Conservation (phyloP, 768 basidiomycete species). For the Suillus alpinus region DNA sequence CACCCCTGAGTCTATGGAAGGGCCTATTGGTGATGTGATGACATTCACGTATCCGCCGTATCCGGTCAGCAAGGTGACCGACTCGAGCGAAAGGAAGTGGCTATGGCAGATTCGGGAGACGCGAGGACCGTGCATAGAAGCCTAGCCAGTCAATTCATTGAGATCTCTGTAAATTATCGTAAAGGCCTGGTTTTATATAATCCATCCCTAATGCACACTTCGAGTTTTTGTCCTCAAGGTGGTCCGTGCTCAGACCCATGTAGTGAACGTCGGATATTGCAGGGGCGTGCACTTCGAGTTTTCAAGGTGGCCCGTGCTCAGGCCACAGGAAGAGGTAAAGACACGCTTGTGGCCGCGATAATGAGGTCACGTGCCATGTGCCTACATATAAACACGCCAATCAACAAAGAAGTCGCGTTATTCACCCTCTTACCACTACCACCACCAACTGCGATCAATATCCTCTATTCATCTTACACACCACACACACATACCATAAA, state of each 20-base stretch:
- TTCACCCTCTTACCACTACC: constrained; percentile 24
- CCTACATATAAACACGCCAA: constrained; percentile 30
- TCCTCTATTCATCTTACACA: constrained; percentile 5
- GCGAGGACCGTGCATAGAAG: not conserved
- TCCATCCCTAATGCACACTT: no score
- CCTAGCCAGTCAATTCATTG: not conserved
- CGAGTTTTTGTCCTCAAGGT: not conserved
- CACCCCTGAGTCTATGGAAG: not conserved
- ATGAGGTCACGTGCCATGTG: constrained; percentile 22
- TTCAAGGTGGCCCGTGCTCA: not conserved
- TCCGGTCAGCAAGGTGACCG: not conserved
- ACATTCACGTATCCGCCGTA: not conserved
- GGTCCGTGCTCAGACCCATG: not conserved
- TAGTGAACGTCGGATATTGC: not conserved
- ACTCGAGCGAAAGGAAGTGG: not conserved
- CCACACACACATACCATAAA: constrained; percentile 8
- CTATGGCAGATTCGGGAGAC: not conserved
- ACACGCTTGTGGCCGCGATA: not conserved
- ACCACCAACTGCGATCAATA: constrained; percentile 9
- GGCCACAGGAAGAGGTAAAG: not conserved
- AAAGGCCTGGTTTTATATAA: not conserved
- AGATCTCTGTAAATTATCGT: not conserved
- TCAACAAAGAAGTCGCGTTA: constrained; percentile 27
- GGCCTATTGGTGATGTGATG: not conserved
- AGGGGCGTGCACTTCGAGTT: not conserved